Evolutionary conservation across 805 yeast species (phyloP).

Genomic region (Kodamaea fukazawae): DNA sequence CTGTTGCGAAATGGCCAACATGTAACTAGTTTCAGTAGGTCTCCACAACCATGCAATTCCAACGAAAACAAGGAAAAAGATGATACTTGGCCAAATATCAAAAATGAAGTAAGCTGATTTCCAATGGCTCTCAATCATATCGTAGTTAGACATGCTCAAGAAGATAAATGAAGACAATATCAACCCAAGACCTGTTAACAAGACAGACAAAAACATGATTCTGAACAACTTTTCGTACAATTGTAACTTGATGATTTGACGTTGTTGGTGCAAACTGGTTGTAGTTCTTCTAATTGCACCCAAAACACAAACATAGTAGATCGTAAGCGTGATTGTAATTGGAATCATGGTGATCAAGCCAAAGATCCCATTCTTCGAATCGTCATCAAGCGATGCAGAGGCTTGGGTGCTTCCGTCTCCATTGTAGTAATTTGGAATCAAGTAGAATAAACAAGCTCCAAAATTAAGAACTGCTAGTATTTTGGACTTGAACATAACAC

Average conservation of each 20-base stretch:
- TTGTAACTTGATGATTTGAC: slow-evolving; percentile 85
- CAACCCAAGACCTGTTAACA: slow-evolving; percentile 69
- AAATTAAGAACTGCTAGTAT: slow-evolving; percentile 42
- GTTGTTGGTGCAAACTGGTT: slow-evolving; percentile 69
- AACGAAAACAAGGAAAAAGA: slow-evolving; percentile 79
- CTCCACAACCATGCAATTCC: slow-evolving; percentile 92
- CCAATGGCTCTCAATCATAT: slow-evolving; percentile 86
- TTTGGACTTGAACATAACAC: slow-evolving; percentile 60
- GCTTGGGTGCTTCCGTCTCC: slow-evolving; percentile 24
- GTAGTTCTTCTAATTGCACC: slow-evolving; percentile 74
- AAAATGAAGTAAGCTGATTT: slow-evolving; percentile 81
- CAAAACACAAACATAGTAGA: slow-evolving; percentile 73
- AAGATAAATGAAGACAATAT: slow-evolving; percentile 66
- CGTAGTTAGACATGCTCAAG: slow-evolving; percentile 70
- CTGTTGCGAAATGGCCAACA: slow-evolving; percentile 93
- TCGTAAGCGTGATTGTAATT: slow-evolving; percentile 61
- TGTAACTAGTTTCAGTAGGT: slow-evolving; percentile 92
- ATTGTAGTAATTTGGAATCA: slow-evolving; percentile 31
- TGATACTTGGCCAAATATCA: slow-evolving; percentile 94
- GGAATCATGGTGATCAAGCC: slow-evolving; percentile 68
- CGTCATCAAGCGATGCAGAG: slow-evolving; percentile 43
- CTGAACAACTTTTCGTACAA: slow-evolving; percentile 81
- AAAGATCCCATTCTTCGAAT: slow-evolving; percentile 42
- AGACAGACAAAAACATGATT: slow-evolving; percentile 68
- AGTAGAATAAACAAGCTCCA: slow-evolving; percentile 32